Percentiles rank a stretch among this genome's conserved stretches.
These are phyloP conservation scores for Colletotrichum graminicola DNA, from an alignment of 2,329 filamentous ascomycete species.

Conservation along the genomic window DNA sequence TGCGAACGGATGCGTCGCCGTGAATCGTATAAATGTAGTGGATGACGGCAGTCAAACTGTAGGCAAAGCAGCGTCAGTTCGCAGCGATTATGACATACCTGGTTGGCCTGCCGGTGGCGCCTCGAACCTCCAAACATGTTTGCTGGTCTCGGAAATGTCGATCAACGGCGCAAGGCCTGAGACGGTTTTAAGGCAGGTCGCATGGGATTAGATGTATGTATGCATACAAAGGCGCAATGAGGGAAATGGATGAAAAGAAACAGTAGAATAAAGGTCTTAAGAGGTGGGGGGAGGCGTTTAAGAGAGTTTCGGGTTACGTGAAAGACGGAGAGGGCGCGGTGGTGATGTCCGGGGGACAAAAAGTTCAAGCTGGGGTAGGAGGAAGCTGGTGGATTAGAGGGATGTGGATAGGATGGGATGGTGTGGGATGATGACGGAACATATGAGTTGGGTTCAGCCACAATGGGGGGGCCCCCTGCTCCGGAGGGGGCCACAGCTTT, in stretches of 20 bases:
- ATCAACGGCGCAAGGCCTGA: conserved; percentile 44
- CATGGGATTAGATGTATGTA: conserved; percentile 17
- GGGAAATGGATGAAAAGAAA: conserved; percentile 13
- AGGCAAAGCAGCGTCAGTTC: neutral
- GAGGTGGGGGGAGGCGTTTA: neutral
- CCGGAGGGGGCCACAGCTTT: conserved; percentile 19
- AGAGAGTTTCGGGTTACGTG: conserved; percentile 1
- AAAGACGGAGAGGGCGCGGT: conserved; percentile 12
- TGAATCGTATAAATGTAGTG: neutral
- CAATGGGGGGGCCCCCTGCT: conserved; percentile 24
- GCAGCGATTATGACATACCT: conserved; percentile 52
- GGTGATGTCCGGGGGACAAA: conserved; percentile 24
- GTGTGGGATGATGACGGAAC: conserved; percentile 42
- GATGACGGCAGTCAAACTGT: neutral
- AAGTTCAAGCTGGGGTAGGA: conserved; percentile 15
- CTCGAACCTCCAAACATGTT: conserved; percentile 65
- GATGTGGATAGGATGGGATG: conserved; percentile 34
- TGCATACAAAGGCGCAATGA: neutral
- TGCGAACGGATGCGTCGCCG: neutral
- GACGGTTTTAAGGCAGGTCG: conserved; percentile 44
- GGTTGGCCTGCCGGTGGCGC: conserved; percentile 61
- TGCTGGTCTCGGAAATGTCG: conserved; percentile 45
- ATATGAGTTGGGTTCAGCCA: conserved; percentile 35
- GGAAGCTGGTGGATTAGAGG: conserved; percentile 28
- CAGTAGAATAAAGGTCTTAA: conserved; percentile 2